These are phyloP conservation scores for Fusarium falciforme DNA, from an alignment of 2,329 filamentous ascomycete species.

Conservation along the genomic window DNA sequence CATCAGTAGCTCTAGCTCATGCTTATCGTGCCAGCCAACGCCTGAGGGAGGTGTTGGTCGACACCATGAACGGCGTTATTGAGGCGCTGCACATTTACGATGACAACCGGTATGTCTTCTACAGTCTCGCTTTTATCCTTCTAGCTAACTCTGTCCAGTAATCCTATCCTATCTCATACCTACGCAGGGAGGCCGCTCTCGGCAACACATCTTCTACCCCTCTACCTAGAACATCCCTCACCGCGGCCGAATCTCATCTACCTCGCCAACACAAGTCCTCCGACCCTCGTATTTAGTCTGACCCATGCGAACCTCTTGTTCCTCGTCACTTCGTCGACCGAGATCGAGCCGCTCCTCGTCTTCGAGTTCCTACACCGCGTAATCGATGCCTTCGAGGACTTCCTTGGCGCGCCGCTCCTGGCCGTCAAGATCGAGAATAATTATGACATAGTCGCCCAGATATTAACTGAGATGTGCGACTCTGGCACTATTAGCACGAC, in stretches of 20 bases:
- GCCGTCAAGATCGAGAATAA: constrained; percentile 87
- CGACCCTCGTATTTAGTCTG: constrained; percentile 89
- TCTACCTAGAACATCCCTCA: constrained; percentile 84
- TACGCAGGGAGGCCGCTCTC: constrained; percentile 86
- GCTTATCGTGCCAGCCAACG: constrained; percentile 36
- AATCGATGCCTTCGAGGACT: constrained; percentile 93
- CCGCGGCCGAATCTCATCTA: constrained; percentile 91
- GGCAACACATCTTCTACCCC: constrained; percentile 79
- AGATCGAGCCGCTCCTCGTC: constrained; percentile 88
- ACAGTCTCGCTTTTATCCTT: neutral
- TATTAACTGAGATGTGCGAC: constrained; percentile 97
- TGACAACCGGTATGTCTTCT: constrained; percentile 79
- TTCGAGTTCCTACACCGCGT: constrained; percentile 96
- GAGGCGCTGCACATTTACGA: constrained; percentile 98
- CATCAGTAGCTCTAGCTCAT: constrained; percentile 19
- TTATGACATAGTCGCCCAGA: constrained; percentile 94
- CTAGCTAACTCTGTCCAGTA: constrained; percentile 62
- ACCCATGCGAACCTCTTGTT: constrained; percentile 89
- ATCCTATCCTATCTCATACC: constrained; percentile 86
- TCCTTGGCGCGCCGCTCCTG: constrained; percentile 87
- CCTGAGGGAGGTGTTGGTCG: constrained; percentile 43
- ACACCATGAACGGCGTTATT: constrained; percentile 84
- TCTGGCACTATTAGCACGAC: constrained; percentile 89
- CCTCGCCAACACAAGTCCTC: constrained; percentile 82
- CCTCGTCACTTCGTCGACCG: constrained; percentile 83